Evolutionary conservation across 352 stramenopile species (phyloP).

Genomic region (Phytophthora rubi): DNA sequence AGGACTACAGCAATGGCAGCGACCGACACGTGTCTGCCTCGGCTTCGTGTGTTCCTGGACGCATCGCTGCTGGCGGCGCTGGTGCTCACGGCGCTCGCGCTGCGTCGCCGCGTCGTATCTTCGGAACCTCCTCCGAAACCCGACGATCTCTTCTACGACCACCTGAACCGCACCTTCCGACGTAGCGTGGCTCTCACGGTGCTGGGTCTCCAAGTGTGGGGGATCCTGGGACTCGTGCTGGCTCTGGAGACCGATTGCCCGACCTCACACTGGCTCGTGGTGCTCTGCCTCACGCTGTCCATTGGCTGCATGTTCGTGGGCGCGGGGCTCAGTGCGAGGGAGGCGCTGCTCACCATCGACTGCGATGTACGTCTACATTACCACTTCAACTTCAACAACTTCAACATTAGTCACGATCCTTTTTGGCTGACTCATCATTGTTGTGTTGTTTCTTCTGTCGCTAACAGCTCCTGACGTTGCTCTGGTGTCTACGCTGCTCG

Average conservation of each 20-base stretch:
- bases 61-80: constrained; percentile 24
- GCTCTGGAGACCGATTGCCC: constrained; percentile 6
- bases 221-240: constrained; percentile 24
- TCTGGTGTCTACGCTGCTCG: constrained; percentile 60
- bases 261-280: constrained; percentile 21
- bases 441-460: neutral
- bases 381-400: constrained; percentile 27
- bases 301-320: constrained; percentile 11
- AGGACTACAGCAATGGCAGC: neutral
- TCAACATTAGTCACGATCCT: constrained; percentile 10
- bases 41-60: constrained; percentile 28
- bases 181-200: constrained; percentile 4
- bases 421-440: neutral
- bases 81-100: constrained; percentile 11
- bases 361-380: constrained; percentile 23
- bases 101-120: constrained; percentile 12
- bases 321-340: constrained; percentile 17
- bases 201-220: constrained; percentile 15
- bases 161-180: constrained; percentile 12
- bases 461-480: constrained; percentile 34
- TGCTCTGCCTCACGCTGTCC: constrained; percentile 25
- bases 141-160: constrained; percentile 23
- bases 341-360: constrained; percentile 25
- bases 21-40: constrained; percentile 20
- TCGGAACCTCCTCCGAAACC: constrained; percentile 4